Percentiles rank a stretch among this genome's conserved stretches.
Conservation (phyloP, 768 basidiomycete genomes). For the Sporobolomyces pararoseus region DNA sequence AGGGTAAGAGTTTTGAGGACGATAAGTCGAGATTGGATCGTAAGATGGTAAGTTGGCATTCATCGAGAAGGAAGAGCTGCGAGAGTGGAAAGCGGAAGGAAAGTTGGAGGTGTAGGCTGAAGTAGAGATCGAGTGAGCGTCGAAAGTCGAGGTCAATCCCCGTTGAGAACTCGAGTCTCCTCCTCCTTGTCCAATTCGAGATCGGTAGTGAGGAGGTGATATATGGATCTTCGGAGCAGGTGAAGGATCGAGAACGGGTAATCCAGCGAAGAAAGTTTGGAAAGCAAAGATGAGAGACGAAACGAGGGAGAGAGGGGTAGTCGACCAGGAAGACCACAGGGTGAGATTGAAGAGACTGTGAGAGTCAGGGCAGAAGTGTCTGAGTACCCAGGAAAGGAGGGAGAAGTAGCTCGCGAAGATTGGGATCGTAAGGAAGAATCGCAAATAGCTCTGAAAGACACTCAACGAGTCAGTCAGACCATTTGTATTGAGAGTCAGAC, state of each 20-base stretch:
- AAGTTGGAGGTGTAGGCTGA: neutral
- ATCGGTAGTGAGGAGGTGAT: neutral
- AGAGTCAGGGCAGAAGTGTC: neutral
- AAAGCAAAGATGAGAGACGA: neutral
- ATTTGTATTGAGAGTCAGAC: neutral
- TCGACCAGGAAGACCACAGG: neutral
- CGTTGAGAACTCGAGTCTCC: slow-evolving; percentile 1
- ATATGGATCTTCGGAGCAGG: neutral
- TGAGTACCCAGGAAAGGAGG: neutral
- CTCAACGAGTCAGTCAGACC: neutral
- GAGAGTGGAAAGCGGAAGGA: neutral
- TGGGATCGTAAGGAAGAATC: neutral
- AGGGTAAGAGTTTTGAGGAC: neutral
- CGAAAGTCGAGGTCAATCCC: neutral
- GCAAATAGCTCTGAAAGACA: neutral
- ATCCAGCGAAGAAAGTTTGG: neutral
- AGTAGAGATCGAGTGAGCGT: neutral
- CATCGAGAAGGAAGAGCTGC: neutral
- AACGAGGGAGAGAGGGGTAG: neutral
- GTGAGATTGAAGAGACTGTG: neutral
- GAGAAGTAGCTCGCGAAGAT: neutral
- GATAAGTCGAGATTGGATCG: neutral
- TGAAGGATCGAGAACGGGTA: neutral
- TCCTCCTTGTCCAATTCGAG: neutral
- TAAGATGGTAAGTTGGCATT: neutral